These are phyloP conservation scores for Ramaria rubella DNA, from an alignment of 768 basidiomycete species.

Conservation along the genomic window DNA sequence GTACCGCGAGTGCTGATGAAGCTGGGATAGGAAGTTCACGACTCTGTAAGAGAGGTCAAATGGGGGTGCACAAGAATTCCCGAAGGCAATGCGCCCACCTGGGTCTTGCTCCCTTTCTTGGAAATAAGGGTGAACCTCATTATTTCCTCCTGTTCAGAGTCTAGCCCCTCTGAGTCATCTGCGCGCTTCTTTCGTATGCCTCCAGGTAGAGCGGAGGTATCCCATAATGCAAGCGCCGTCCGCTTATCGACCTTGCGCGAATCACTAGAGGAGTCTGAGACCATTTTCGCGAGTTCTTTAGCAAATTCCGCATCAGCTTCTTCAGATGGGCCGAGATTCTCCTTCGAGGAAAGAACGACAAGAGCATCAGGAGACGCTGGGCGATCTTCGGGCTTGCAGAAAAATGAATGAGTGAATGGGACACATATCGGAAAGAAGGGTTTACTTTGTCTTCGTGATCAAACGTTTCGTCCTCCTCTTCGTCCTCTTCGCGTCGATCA, in stretches of 20 bases:
- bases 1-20: conserved; percentile 80
- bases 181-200: conserved; percentile 56
- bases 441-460: conserved; percentile 51
- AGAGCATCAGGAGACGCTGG: conserved; percentile 80
- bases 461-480: conserved; percentile 52
- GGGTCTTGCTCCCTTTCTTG: conserved; percentile 89
- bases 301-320: conserved; percentile 92
- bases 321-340: conserved; percentile 73
- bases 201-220: conserved; percentile 72
- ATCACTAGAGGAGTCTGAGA: conserved; percentile 80
- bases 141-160: conserved; percentile 31
- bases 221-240: conserved; percentile 81
- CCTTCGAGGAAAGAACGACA: conserved; percentile 63
- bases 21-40: conserved; percentile 88
- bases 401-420: background rate
- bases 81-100: conserved; percentile 41
- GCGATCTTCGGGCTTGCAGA: conserved; percentile 52
- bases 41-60: conserved; percentile 38
- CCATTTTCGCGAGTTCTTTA: conserved; percentile 91
- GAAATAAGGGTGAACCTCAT: conserved; percentile 94
- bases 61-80: background rate
- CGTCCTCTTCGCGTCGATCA: conserved; percentile 37
- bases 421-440: conserved; percentile 1
- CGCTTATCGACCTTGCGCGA: conserved; percentile 84
- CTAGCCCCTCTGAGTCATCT: conserved; percentile 32